A percentile compares a stretch with the other conserved stretches of the same genome.
Evolutionary conservation across 1,139 yeast genomes (phyloP).

Genomic region (Protomyces lactucae-debilis): DNA sequence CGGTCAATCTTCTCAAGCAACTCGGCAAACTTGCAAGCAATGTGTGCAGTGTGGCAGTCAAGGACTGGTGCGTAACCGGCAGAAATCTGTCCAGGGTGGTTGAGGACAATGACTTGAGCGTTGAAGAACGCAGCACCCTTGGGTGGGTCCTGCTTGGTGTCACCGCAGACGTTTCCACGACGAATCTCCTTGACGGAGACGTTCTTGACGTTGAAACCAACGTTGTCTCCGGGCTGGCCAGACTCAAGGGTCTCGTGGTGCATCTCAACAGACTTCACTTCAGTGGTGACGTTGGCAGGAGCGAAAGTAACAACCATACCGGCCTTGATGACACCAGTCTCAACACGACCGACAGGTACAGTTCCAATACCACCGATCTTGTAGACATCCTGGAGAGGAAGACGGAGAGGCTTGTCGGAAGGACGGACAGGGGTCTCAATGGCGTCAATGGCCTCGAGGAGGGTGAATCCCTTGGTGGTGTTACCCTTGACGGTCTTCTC

Average conservation of each 20-base stretch:
- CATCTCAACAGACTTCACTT: conserved; percentile 91
- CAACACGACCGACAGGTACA: conserved; percentile 93
- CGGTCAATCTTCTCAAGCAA: conserved; percentile 86
- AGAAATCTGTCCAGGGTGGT: conserved; percentile 92
- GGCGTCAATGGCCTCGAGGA: conserved; percentile 81
- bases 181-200: conserved; percentile 90
- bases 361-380: conserved; percentile 92
- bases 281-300: conserved; percentile 90
- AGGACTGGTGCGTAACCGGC: conserved; percentile 91
- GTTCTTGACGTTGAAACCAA: conserved; percentile 92
- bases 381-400: conserved; percentile 88
- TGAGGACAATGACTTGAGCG: conserved; percentile 84
- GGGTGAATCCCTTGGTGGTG: conserved; percentile 70
- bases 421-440: conserved; percentile 83
- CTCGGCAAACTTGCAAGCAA: conserved; percentile 85
- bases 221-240: conserved; percentile 87
- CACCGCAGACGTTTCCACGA: conserved; percentile 95
- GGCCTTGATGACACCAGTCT: conserved; percentile 86
- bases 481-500: conserved; percentile 78
- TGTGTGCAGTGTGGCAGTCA: conserved; percentile 94
- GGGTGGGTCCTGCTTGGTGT: conserved; percentile 93
- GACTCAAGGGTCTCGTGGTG: conserved; percentile 82
- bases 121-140: conserved; percentile 75
- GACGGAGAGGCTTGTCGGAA: conserved; percentile 85
- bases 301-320: conserved; percentile 89